phyloP scores from a whole-genome alignment of 2,329 filamentous ascomycete species.

The Colletotrichum orchidophilum region DNA sequence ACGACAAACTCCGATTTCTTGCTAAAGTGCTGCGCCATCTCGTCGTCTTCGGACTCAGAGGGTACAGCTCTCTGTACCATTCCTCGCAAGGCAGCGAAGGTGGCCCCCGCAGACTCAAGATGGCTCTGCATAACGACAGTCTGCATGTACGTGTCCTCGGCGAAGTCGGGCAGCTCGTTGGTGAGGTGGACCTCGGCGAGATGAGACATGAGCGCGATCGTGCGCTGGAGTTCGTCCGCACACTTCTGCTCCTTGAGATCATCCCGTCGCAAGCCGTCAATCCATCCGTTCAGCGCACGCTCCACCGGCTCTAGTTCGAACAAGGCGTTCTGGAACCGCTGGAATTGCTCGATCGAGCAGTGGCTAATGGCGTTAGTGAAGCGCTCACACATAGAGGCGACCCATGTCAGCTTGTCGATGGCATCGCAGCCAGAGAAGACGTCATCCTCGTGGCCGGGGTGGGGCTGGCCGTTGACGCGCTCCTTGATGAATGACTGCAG shows the following conservation, averaged over 20 bases:
- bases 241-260: slow-evolving; percentile 88
- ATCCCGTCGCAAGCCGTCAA: slow-evolving; percentile 84
- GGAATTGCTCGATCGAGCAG: slow-evolving; percentile 82
- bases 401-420: slow-evolving; percentile 85
- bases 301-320: slow-evolving; percentile 94
- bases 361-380: slow-evolving; percentile 83
- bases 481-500: slow-evolving; percentile 83
- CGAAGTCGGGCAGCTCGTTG: slow-evolving; percentile 75
- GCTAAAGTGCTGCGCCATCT: slow-evolving; percentile 72
- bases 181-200: slow-evolving; percentile 83
- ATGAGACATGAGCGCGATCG: slow-evolving; percentile 87
- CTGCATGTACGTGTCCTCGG: slow-evolving; percentile 82
- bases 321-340: slow-evolving; percentile 79
- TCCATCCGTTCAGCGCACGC: slow-evolving; percentile 85
- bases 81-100: slow-evolving; percentile 69
- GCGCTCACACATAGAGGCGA: slow-evolving; percentile 83
- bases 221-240: slow-evolving; percentile 81
- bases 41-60: slow-evolving; percentile 66
- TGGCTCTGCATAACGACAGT: slow-evolving; percentile 81
- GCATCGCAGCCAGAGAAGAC: slow-evolving; percentile 83
- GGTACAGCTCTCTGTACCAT: slow-evolving; percentile 75
- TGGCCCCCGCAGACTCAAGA: slow-evolving; percentile 79
- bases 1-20: slow-evolving; percentile 78
- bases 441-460: slow-evolving; percentile 79
- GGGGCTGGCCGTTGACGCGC: slow-evolving; percentile 70